Base-by-base conservation (phyloP, 805 yeast species). In the Candida ficus region DNA sequence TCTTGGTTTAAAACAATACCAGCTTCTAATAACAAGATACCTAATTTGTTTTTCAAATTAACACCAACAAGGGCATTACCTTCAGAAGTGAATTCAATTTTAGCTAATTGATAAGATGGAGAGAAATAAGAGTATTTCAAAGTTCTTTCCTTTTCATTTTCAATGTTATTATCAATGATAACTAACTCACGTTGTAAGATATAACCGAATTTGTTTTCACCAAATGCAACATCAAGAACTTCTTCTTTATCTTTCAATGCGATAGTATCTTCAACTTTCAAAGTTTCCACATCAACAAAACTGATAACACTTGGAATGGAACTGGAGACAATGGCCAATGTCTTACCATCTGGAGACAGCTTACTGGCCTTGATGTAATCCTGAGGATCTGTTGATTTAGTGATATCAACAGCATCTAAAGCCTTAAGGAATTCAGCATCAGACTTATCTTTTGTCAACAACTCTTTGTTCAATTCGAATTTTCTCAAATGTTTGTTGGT, bases 401-500 rank as follows among this genome's bases (percentile, higher is more conserved):
- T 61, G 48, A 75, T 64, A 59, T 82, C 88, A 35, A 77, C 74
- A 22, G 83, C 72, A 41, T 74, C 78, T 50, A 75, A 78, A 49
- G 80, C 64, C 56, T 78, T 86, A 35, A 81, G 40, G 13, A 37
- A 80, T 40, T 78, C 73, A 41, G n/a, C n/a, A n/a, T n/a, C n/a
- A n/a, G n/a, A n/a, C n/a, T n/a, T n/a, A n/a, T n/a, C n/a, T n/a
- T n/a, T n/a, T 26, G 7, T 22, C 33, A 25, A 37, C 39, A 14
- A n/a, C n/a, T 22, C 40, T 14, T 42, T 39, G 12, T 29, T 13
- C 11, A 55, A 41, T 17, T 44, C 34, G 53, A 75, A 84, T 57
- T 81, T 80, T 43, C 95, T 67, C 53, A 91, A 60, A 61, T 84
- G 90, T 52, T 78, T 75, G 59, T 88, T 86, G 46, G 70, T 64